Percentiles rank a stretch among this genome's conserved stretches.
phyloP scores from a whole-genome alignment of 2,329 filamentous ascomycete genomes.

The Colletotrichum sp. region DNA sequence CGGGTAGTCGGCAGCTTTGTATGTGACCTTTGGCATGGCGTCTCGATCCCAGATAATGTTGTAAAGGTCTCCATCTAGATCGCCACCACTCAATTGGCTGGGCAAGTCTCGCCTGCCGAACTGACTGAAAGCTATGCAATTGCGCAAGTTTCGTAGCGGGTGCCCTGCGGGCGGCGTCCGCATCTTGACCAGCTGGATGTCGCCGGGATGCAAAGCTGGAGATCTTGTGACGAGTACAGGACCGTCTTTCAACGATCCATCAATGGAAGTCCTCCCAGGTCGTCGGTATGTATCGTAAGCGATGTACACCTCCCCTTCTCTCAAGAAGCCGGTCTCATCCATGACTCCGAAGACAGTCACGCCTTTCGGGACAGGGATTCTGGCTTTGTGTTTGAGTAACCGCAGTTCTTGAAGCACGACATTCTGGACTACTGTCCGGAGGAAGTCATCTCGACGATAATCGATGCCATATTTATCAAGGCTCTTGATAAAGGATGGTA shows the following conservation, averaged over 20 bases:
- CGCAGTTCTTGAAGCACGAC: constrained; percentile 73
- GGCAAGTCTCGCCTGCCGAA: constrained; percentile 76
- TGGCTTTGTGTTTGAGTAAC: constrained; percentile 77
- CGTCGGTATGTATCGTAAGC: constrained; percentile 40
- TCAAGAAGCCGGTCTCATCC: constrained; percentile 76
- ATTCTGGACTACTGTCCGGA: constrained; percentile 74
- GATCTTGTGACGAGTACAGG: constrained; percentile 74
- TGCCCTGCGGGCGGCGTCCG: constrained; percentile 65
- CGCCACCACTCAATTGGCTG: constrained; percentile 79
- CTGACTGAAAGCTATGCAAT: constrained; percentile 81
- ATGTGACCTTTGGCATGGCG: constrained; percentile 47
- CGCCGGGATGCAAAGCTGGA: constrained; percentile 82
- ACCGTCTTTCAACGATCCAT: constrained; percentile 37
- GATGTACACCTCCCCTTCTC: constrained; percentile 73
- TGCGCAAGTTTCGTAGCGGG: constrained; percentile 66
- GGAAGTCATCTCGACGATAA: constrained; percentile 71
- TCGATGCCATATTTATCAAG: constrained; percentile 64
- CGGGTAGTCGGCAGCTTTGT: constrained; percentile 73
- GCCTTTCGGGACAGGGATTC: constrained; percentile 73
- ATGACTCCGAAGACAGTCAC: constrained; percentile 83
- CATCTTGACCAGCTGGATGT: constrained; percentile 72
- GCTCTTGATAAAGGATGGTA: constrained; percentile 67
- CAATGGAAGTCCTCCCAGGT: constrained; percentile 23
- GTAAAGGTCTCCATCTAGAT: constrained; percentile 84
- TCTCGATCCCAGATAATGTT: constrained; percentile 76